phyloP scores from a whole-genome alignment of 1,139 yeast genomes.

The Debaryomycetaceae sp. region DNA sequence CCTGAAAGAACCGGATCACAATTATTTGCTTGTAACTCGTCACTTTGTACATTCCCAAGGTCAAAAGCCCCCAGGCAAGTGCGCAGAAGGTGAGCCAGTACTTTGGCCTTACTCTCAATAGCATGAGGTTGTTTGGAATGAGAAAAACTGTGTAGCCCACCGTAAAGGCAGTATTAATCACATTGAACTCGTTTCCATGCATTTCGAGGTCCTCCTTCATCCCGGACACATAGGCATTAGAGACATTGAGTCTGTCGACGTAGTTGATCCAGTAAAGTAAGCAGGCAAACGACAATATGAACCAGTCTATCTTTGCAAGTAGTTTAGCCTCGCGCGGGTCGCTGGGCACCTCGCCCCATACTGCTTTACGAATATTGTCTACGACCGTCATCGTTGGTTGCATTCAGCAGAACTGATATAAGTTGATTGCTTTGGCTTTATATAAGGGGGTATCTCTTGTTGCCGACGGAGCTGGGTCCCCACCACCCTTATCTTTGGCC shows the following conservation, averaged over 20 bases:
- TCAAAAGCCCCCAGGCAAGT: slow-evolving; percentile 51
- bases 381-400: slow-evolving; percentile 3
- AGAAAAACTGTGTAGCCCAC: slow-evolving; percentile 58
- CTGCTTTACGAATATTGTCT: slow-evolving; percentile 6
- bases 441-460: too few relatives aligned
- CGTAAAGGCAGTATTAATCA: slow-evolving; percentile 52
- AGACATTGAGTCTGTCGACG: slow-evolving; percentile 43
- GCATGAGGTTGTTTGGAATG: slow-evolving; percentile 51
- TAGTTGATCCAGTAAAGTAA: slow-evolving; percentile 50
- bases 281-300: slow-evolving; percentile 53
- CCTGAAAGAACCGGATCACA: slow-evolving; percentile 52
- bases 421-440: too few relatives aligned
- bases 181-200: slow-evolving; percentile 45
- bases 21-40: slow-evolving; percentile 41
- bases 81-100: slow-evolving; percentile 54
- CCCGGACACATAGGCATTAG: slow-evolving; percentile 60
- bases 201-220: slow-evolving; percentile 51
- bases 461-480: too few relatives aligned
- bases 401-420: background rate
- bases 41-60: slow-evolving; percentile 47
- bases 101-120: slow-evolving; percentile 49
- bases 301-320: slow-evolving; percentile 49
- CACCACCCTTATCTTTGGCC: too few relatives aligned
- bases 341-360: slow-evolving; percentile 39
- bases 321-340: slow-evolving; percentile 37